Evolutionary conservation across 805 yeast genomes (phyloP).

Genomic region (Candida michaelii): DNA sequence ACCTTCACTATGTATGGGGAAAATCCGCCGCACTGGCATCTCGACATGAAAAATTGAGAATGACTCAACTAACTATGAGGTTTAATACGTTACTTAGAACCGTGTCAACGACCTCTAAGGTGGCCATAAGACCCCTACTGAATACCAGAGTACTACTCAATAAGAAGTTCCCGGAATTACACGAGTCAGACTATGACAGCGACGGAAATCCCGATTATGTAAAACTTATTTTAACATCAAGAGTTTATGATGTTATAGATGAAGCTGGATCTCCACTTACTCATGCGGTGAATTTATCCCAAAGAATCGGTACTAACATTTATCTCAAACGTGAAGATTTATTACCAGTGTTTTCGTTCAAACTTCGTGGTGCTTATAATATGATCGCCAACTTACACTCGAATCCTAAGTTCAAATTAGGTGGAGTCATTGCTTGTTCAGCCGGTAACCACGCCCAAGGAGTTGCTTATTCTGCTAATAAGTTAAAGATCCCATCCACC

Average conservation of each 20-base stretch:
- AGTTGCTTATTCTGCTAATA: slow-evolving; percentile 88
- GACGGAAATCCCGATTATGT: slow-evolving; percentile 87
- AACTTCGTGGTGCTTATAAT: slow-evolving; percentile 95
- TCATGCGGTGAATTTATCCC: slow-evolving; percentile 70
- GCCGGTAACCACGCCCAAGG: slow-evolving; percentile 99
- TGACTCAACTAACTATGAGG: slow-evolving; percentile 1
- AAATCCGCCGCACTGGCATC: not conserved
- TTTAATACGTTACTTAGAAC: not conserved
- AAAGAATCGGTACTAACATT: slow-evolving; percentile 72
- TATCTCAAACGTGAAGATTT: slow-evolving; percentile 88
- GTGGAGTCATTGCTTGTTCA: slow-evolving; percentile 95
- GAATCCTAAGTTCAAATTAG: slow-evolving; percentile 53
- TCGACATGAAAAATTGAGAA: slow-evolving; percentile 1
- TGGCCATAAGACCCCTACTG: too few relatives aligned
- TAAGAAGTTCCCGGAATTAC: slow-evolving; percentile 48
- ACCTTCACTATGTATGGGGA: not conserved
- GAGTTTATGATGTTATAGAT: slow-evolving; percentile 92
- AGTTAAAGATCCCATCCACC: slow-evolving; percentile 86
- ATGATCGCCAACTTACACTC: slow-evolving; percentile 86
- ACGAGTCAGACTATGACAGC: slow-evolving; percentile 49
- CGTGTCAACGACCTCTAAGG: too few relatives aligned
- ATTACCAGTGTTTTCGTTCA: slow-evolving; percentile 93
- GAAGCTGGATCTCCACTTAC: slow-evolving; percentile 77
- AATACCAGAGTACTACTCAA: too few relatives aligned
- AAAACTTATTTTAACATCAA: slow-evolving; percentile 82